Percentiles rank a stretch among this genome's conserved stretches.
These are phyloP conservation scores for Zopfia rhizophila DNA, from an alignment of 2,329 filamentous ascomycete species.

Conservation along the genomic window DNA sequence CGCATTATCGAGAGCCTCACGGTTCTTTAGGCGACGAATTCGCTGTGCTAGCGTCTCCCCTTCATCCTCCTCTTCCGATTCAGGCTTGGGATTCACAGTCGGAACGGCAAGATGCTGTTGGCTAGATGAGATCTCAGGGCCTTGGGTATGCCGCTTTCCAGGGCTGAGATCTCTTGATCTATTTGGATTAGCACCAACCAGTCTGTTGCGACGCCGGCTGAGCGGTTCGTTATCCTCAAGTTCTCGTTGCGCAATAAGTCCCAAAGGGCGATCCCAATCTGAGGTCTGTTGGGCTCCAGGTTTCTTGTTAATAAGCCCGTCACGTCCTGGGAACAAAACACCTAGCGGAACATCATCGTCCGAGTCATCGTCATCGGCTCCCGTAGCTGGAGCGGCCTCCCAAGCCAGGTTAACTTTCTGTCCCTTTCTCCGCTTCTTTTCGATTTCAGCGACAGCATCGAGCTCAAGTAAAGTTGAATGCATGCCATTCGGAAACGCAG, in stretches of 20 bases:
- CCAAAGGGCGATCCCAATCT: conserved; percentile 71
- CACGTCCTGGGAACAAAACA: conserved; percentile 75
- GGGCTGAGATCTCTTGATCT: conserved; percentile 46
- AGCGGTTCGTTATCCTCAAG: conserved; percentile 94
- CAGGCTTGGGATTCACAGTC: conserved; percentile 37
- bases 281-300: conserved; percentile 51
- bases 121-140: conserved; percentile 29
- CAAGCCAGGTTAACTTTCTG: conserved; percentile 89
- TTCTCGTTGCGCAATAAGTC: conserved; percentile 81
- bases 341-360: conserved; percentile 89
- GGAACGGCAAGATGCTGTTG: conserved; percentile 40
- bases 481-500: conserved; percentile 77
- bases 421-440: conserved; percentile 76
- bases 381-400: conserved; percentile 71
- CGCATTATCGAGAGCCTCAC: conserved; percentile 60
- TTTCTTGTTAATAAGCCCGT: conserved; percentile 59
- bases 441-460: conserved; percentile 87
- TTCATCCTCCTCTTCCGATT: conserved; percentile 52
- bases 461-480: conserved; percentile 90
- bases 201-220: conserved; percentile 77
- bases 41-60: conserved; percentile 75
- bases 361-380: conserved; percentile 54
- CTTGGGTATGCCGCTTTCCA: conserved; percentile 29
- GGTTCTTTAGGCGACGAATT: conserved; percentile 70
- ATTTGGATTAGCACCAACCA: conserved; percentile 68